Base-by-base conservation (phyloP, 495 filamentous ascomycete species). In the Terfezia boudieri region DNA sequence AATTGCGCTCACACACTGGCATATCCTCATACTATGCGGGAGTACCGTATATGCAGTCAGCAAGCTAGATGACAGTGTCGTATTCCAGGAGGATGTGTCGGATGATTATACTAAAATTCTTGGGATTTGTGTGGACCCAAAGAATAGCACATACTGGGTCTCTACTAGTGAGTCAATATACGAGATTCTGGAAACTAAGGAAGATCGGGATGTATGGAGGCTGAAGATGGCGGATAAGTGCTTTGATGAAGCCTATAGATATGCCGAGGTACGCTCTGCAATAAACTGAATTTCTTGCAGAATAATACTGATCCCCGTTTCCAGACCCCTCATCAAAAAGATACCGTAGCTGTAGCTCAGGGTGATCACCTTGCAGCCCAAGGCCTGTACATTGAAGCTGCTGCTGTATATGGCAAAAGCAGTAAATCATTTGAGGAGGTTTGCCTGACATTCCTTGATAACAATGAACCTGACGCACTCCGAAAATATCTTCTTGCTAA, bases 351-450 rank as follows among this genome's bases (percentile, higher is more conserved):
- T 1, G 86, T 83, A 52, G 85, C 86, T 4, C 90, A 83, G 26
- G 90, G 90, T 14, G 92, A 98, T 62, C 80, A 82, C 65, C 72
- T 98, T 0, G 77, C 85, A 46, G 75, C 72, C 55, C 85, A 84
- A 69, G 84, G 85, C 10, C 74, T 79, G 36, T 94, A 79, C 64
- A 64, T 79, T 35, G 87, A 95, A 64, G 90, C 90, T 14, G 92
- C 90, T 10, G 76, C 73, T 36, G 78, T 94, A 26, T 94, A 92
- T 71, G 90, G 90, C 36, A 85, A 83, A 69, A 95, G 89, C 20
- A 94, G 82, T 61, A 95, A 95, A 70, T 81, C 82, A 2, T 98
- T 98, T 58, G 90, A 98, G 61, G 85, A 98, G 61, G 92, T 96
- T 41, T 86, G 86, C 51, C 71, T 98, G 49, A 81, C 76, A 2